Percentiles rank a stretch among this genome's conserved stretches.
phyloP scores from a whole-genome alignment of 345 rosid species.

The Lepidium africanum region DNA sequence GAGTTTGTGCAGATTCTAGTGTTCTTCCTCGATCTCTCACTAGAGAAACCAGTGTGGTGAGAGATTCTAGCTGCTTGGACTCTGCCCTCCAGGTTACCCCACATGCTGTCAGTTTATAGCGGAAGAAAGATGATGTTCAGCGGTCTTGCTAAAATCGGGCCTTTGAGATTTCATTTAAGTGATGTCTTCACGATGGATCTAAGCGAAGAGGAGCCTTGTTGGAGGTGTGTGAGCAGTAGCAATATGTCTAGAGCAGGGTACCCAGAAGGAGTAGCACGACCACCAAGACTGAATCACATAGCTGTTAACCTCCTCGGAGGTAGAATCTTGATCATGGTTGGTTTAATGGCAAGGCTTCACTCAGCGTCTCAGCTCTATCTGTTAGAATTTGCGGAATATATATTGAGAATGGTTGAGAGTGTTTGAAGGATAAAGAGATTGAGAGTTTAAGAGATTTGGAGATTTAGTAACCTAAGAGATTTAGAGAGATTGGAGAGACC shows the following conservation, averaged over 20 bases:
- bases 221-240: conserved; percentile 77
- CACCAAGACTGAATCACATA: conserved; percentile 87
- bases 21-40: conserved; percentile 76
- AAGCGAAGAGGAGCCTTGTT: conserved; percentile 78
- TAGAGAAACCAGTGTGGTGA: conserved; percentile 51
- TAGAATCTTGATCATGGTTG: conserved; percentile 73
- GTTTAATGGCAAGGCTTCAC: conserved; percentile 86
- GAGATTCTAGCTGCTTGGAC: conserved; percentile 87
- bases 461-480: too few relatives aligned
- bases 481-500: too few relatives aligned
- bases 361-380: not conserved
- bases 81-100: conserved; percentile 82
- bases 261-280: conserved; percentile 81
- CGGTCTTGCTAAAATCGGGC: conserved; percentile 84
- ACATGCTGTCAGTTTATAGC: conserved; percentile 73
- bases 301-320: conserved; percentile 81
- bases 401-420: too few relatives aligned
- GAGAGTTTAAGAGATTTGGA: too few relatives aligned
- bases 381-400: too few relatives aligned
- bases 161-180: conserved; percentile 75
- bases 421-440: too few relatives aligned
- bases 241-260: conserved; percentile 90
- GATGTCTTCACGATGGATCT: conserved; percentile 89
- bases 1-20: conserved; percentile 91
- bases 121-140: conserved; percentile 86